A percentile compares a stretch with the other conserved stretches of the same genome.
Conservation (phyloP, 768 basidiomycete genomes). For the Phlegmacium glaucopus region DNA sequence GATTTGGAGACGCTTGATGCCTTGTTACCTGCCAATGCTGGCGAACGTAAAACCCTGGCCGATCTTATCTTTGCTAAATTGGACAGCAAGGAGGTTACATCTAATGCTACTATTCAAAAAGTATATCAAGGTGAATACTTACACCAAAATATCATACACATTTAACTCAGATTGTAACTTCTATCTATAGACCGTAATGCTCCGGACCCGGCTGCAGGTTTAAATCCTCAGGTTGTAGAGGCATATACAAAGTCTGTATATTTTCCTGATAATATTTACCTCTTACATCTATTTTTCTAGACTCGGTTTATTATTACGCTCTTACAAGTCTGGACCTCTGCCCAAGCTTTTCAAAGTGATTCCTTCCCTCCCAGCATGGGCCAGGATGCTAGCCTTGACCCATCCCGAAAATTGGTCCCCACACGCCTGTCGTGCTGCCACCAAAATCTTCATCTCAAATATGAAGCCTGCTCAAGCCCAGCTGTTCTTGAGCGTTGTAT, state of each 20-base stretch:
- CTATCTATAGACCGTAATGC: conserved; percentile 41
- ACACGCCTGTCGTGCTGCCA: conserved; percentile 91
- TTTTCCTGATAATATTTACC: background rate
- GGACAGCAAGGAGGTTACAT: conserved; percentile 56
- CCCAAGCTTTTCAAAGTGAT: conserved; percentile 99
- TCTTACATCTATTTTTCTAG: conserved; percentile 36
- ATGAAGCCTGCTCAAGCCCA: conserved; percentile 96
- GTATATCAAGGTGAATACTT: conserved; percentile 52
- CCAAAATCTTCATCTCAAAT: conserved; percentile 92
- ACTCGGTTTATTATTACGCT: conserved; percentile 78
- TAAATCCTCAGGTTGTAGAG: conserved; percentile 91
- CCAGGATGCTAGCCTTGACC: conserved; percentile 90
- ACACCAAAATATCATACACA: background rate
- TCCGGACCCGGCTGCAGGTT: conserved; percentile 80
- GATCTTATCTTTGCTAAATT: conserved; percentile 97
- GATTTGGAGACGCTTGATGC: conserved; percentile 86
- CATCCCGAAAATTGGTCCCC: conserved; percentile 93
- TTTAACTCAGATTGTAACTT: background rate
- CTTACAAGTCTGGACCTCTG: conserved; percentile 90
- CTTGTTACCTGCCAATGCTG: conserved; percentile 70
- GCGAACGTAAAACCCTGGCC: conserved; percentile 82
- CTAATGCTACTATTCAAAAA: conserved; percentile 55
- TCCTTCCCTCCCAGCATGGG: conserved; percentile 94
- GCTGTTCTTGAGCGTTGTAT: conserved; percentile 86
- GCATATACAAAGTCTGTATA: conserved; percentile 82